A percentile compares a stretch with the other conserved stretches of the same genome.
Conservation (phyloP, 2,329 filamentous ascomycete species). For the Diaporthe capsici region DNA sequence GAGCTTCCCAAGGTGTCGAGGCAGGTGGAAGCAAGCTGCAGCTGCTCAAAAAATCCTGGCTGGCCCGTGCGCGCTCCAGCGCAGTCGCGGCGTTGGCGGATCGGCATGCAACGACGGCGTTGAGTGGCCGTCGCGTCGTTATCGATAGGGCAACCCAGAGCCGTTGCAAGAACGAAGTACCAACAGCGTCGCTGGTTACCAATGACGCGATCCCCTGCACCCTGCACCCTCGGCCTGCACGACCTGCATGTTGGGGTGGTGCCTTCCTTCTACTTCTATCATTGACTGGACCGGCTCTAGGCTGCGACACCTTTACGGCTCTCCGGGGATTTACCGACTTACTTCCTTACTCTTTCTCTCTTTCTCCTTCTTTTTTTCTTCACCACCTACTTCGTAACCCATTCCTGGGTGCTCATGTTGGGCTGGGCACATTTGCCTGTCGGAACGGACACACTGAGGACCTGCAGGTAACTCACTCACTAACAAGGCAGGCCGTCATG, state of each 20-base stretch:
- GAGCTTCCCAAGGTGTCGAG: not conserved
- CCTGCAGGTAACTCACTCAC: not conserved
- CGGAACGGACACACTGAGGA: not conserved
- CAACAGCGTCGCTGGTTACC: not conserved
- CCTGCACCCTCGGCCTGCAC: not conserved
- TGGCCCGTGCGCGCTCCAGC: constrained; percentile 11
- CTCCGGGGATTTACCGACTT: not conserved
- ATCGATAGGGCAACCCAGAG: not conserved
- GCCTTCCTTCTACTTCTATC: constrained; percentile 8
- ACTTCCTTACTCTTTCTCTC: not conserved
- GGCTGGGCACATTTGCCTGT: not conserved
- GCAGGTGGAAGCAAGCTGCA: not conserved
- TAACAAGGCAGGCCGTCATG: constrained; percentile 15
- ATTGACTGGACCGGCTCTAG: constrained; percentile 7
- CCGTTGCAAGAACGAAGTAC: no score
- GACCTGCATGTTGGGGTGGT: not conserved
- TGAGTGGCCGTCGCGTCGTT: constrained; percentile 1
- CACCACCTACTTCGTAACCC: not conserved
- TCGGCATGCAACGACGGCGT: not conserved
- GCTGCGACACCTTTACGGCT: constrained; percentile 9
- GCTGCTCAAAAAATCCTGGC: constrained; percentile 26
- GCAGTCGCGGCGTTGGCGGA: constrained; percentile 1
- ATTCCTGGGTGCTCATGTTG: not conserved
- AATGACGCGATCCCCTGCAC: not conserved
- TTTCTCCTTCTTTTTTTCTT: not conserved